Conservation (phyloP, 805 yeast genomes). For the Ogataea siamensis region DNA sequence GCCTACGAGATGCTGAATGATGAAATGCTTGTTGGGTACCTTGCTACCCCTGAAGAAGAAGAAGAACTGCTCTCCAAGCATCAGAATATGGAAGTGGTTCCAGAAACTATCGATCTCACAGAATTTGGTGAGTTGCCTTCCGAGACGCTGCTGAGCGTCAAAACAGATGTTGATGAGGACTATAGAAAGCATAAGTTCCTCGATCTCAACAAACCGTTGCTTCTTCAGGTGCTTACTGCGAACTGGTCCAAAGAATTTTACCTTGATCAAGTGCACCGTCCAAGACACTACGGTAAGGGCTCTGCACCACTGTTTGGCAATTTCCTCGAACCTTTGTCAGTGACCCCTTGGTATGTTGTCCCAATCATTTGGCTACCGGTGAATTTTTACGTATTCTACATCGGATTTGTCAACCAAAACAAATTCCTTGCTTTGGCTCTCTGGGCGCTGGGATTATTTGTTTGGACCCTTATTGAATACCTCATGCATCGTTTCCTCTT, state of each 20-base stretch:
- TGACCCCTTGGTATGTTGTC: constrained; percentile 93
- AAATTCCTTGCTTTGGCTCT: constrained; percentile 48
- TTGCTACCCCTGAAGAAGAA: constrained; percentile 82
- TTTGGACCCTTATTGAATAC: constrained; percentile 94
- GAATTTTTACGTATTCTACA: constrained; percentile 58
- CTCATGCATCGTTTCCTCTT: constrained; percentile 84
- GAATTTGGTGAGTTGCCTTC: constrained; percentile 66
- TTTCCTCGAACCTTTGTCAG: constrained; percentile 84
- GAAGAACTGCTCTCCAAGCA: constrained; percentile 59
- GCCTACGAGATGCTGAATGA: constrained; percentile 92
- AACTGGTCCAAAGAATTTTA: constrained; percentile 85
- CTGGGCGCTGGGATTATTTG: constrained; percentile 78
- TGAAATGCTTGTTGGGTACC: constrained; percentile 72
- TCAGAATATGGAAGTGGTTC: constrained; percentile 46
- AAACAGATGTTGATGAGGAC: constrained; percentile 76
- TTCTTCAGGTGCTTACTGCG: constrained; percentile 75
- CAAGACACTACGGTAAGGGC: constrained; percentile 96
- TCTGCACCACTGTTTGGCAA: constrained; percentile 96
- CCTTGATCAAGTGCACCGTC: constrained; percentile 94
- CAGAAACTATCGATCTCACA: constrained; percentile 45
- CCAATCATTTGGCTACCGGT: constrained; percentile 87
- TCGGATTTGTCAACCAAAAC: constrained; percentile 54
- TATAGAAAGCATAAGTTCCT: constrained; percentile 76
- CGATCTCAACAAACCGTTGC: constrained; percentile 78
- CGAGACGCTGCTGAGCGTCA: constrained; percentile 67